phyloP scores from a whole-genome alignment of 805 yeast genomes.

The Sungouiozyma ichnusensis region DNA sequence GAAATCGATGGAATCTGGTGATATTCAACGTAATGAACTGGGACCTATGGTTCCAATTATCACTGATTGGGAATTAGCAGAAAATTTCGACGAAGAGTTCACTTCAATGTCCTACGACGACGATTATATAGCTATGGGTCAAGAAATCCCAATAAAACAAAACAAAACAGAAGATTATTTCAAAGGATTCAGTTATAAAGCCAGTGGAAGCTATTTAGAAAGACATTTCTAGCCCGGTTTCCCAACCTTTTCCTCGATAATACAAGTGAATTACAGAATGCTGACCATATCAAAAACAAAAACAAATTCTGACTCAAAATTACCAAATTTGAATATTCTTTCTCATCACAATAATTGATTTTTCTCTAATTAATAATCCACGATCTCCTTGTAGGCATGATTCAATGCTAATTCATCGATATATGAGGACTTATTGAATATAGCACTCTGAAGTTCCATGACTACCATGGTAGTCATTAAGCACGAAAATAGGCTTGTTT shows the following conservation, averaged over 20 bases:
- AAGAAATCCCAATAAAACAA: background rate
- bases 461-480: too few species aligned
- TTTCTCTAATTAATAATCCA: conserved; percentile 12
- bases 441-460: too few species aligned
- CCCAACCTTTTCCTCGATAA: background rate
- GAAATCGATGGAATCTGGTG: conserved; percentile 43
- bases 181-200: conserved; percentile 30
- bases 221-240: conserved; percentile 17
- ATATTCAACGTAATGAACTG: conserved; percentile 31
- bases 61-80: conserved; percentile 74
- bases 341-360: conserved; percentile 47
- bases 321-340: conserved; percentile 4
- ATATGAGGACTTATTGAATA: too few species aligned
- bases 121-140: conserved; percentile 7
- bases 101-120: conserved; percentile 51
- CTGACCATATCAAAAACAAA: too few species aligned
- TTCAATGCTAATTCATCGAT: too few species aligned
- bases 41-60: conserved; percentile 82
- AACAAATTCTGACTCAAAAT: conserved; percentile 19
- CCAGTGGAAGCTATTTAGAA: conserved; percentile 28
- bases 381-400: background rate
- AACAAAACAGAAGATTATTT: conserved; percentile 17
- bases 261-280: background rate
- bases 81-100: conserved; percentile 72
- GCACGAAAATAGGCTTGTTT: too few species aligned